Percentiles rank a stretch among this genome's conserved stretches.
phyloP scores from a whole-genome alignment of 2,329 filamentous ascomycete species.

The Ilyonectria mors-panacis region DNA sequence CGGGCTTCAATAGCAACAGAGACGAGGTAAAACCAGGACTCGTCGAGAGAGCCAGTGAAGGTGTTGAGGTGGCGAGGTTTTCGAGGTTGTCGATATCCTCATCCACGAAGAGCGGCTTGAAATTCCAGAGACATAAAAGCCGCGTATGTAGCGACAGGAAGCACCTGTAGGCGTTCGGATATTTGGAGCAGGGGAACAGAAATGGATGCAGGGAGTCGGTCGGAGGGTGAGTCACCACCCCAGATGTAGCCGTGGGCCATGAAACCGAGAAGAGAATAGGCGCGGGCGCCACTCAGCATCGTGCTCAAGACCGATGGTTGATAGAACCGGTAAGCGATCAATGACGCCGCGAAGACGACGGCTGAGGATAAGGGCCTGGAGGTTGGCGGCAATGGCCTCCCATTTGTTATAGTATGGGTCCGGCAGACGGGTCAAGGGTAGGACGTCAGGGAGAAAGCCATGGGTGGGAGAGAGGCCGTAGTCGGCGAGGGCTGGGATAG shows the following conservation, averaged over 20 bases:
- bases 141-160: constrained; percentile 94
- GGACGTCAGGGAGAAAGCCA: constrained; percentile 89
- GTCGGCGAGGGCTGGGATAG: constrained; percentile 76
- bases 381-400: constrained; percentile 88
- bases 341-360: constrained; percentile 86
- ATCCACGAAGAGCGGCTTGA: constrained; percentile 88
- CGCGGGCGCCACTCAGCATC: constrained; percentile 93
- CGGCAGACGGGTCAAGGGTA: constrained; percentile 84
- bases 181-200: constrained; percentile 86
- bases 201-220: constrained; percentile 84
- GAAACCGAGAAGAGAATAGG: constrained; percentile 91
- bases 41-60: constrained; percentile 94
- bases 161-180: constrained; percentile 85
- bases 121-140: constrained; percentile 96
- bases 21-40: constrained; percentile 98
- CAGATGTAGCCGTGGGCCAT: constrained; percentile 97
- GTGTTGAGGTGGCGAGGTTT: constrained; percentile 92
- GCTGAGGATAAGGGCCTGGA: constrained; percentile 89
- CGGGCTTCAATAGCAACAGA: constrained; percentile 96
- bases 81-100: constrained; percentile 87
- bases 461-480: constrained; percentile 84
- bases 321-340: constrained; percentile 85
- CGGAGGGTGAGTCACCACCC: constrained; percentile 87
- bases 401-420: constrained; percentile 96
- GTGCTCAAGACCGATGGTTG: constrained; percentile 83